These are phyloP conservation scores for Fusarium ramigenum DNA, from an alignment of 2,329 filamentous ascomycete species.

Conservation along the genomic window DNA sequence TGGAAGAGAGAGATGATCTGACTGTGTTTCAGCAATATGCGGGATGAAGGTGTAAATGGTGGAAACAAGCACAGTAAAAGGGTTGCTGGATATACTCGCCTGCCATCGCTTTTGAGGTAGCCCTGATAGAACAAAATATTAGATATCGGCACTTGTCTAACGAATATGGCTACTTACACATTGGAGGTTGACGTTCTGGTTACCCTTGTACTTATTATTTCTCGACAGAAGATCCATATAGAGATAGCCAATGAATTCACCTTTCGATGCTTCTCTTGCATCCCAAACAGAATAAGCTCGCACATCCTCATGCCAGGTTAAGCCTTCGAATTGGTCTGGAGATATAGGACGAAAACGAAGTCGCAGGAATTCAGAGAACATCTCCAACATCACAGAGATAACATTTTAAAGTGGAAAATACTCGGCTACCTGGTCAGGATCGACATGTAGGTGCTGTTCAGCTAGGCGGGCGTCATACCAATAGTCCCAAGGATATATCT, in stretches of 20 bases:
- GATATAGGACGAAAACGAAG: background rate
- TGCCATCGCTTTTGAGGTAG: background rate
- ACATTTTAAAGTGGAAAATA: background rate
- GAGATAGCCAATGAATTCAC: background rate
- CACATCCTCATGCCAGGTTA: fast-evolving
- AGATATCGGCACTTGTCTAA: no score
- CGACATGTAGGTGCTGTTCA: fast-evolving
- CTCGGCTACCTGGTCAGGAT: fast-evolving
- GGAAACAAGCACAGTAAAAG: background rate
- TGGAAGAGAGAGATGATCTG: background rate
- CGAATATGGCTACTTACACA: background rate
- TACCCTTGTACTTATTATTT: background rate
- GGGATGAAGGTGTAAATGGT: fast-evolving
- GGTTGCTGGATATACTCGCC: background rate
- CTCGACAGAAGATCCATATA: background rate
- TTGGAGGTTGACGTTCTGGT: background rate
- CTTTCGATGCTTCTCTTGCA: fast-evolving
- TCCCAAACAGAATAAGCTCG: background rate
- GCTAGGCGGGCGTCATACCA: background rate
- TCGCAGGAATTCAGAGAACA: background rate
- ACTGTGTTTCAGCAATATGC: fast-evolving
- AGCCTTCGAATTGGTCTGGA: background rate
- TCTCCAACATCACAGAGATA: background rate
- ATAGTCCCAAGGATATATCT: background rate
- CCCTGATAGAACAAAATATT: background rate